Conservation (phyloP, 257 asterid species). For the Plantago elongata region DNA sequence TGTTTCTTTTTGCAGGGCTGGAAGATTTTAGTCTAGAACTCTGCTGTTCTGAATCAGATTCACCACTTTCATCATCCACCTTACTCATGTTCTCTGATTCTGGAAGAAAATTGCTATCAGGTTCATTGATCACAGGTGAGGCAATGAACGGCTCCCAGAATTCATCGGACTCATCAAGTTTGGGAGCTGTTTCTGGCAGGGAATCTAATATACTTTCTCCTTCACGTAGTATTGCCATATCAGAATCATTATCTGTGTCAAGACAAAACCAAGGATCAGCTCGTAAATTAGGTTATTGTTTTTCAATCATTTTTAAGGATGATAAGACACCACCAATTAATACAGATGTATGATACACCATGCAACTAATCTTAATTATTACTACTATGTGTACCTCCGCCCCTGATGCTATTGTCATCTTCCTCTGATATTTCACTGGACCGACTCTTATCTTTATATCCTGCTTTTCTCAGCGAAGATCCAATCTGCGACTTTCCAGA, state of each 20-base stretch:
- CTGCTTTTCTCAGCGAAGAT: slow-evolving; percentile 53
- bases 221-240: slow-evolving; percentile 33
- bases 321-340: no score
- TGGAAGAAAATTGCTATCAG: slow-evolving; percentile 26
- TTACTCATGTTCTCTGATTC: slow-evolving; percentile 29
- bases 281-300: no score
- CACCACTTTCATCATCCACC: slow-evolving; percentile 32
- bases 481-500: slow-evolving; percentile 48
- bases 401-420: slow-evolving; percentile 35
- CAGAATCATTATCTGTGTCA: slow-evolving; percentile 39
- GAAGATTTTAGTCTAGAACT: slow-evolving; percentile 43
- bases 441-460: slow-evolving; percentile 36
- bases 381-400: not conserved
- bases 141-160: slow-evolving; percentile 46
- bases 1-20: slow-evolving; percentile 58
- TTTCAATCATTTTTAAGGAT: no score
- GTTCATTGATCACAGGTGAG: slow-evolving; percentile 29
- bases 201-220: slow-evolving; percentile 36
- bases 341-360: no score
- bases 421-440: slow-evolving; percentile 41
- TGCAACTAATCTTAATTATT: no score
- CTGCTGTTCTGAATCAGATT: slow-evolving; percentile 35
- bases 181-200: slow-evolving; percentile 24
- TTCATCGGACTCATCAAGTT: slow-evolving; percentile 38
- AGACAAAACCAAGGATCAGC: slow-evolving; percentile 10